Percentiles rank a stretch among this genome's conserved stretches.
Evolutionary conservation across 2,329 filamentous ascomycete genomes (phyloP).

Genomic region (Cercospora sesami): DNA sequence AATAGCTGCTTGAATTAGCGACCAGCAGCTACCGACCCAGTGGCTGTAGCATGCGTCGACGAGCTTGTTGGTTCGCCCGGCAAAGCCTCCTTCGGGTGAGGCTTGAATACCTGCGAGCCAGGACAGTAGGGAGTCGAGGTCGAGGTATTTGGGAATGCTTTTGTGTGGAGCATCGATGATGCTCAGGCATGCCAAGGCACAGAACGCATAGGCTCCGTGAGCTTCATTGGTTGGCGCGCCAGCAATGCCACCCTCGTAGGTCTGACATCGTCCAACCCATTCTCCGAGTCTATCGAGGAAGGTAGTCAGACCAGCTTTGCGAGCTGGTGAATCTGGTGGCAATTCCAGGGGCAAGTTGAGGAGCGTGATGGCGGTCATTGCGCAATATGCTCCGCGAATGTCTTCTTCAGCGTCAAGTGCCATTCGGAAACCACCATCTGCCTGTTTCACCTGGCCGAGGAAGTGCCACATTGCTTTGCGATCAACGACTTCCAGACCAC

Average conservation of each 20-base stretch:
- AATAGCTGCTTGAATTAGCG: slow-evolving; percentile 78
- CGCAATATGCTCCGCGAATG: slow-evolving; percentile 91
- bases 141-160: slow-evolving; percentile 72
- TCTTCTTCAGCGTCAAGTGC: slow-evolving; percentile 86
- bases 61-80: slow-evolving; percentile 93
- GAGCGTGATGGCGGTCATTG: slow-evolving; percentile 78
- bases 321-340: slow-evolving; percentile 68
- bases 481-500: slow-evolving; percentile 74
- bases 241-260: slow-evolving; percentile 91
- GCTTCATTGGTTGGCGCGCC: slow-evolving; percentile 83
- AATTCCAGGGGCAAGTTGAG: slow-evolving; percentile 80
- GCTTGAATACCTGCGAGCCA: slow-evolving; percentile 92
- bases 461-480: slow-evolving; percentile 86
- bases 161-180: slow-evolving; percentile 78
- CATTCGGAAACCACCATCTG: slow-evolving; percentile 86
- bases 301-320: slow-evolving; percentile 60
- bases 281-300: slow-evolving; percentile 74
- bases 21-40: slow-evolving; percentile 96
- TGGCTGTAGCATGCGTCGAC: slow-evolving; percentile 98
- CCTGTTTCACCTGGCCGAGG: slow-evolving; percentile 81
- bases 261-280: slow-evolving; percentile 86
- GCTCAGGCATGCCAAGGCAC: slow-evolving; percentile 82
- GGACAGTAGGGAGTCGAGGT: slow-evolving; percentile 73
- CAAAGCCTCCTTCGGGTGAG: slow-evolving; percentile 86
- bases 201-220: slow-evolving; percentile 96